Evolutionary conservation across 257 asterid species (phyloP).

Genomic region (Rubia yunnanensis): DNA sequence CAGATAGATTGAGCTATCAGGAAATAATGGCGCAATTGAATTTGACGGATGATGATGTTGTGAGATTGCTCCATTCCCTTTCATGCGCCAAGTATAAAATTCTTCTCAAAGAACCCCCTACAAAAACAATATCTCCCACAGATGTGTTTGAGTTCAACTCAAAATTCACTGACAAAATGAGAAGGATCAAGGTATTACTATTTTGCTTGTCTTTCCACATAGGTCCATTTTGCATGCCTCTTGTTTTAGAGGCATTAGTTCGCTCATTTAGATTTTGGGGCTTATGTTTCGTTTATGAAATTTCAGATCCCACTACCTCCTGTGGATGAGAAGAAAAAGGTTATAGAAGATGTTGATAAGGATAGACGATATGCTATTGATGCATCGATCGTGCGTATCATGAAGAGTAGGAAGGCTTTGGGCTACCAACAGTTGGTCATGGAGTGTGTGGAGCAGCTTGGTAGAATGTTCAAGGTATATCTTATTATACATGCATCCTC

Average conservation of each 20-base stretch:
- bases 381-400: constrained; percentile 95
- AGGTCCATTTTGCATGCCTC: no score
- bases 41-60: constrained; percentile 86
- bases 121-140: constrained; percentile 67
- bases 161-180: constrained; percentile 90
- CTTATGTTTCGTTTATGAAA: constrained; percentile 4
- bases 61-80: constrained; percentile 89
- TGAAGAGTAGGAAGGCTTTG: constrained; percentile 94
- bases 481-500: background rate
- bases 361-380: constrained; percentile 96
- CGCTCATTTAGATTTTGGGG: no score
- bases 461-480: constrained; percentile 93
- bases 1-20: constrained; percentile 80
- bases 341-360: constrained; percentile 95
- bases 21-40: constrained; percentile 87
- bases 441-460: constrained; percentile 97
- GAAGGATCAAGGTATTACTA: constrained; percentile 79
- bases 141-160: constrained; percentile 87
- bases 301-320: constrained; percentile 95
- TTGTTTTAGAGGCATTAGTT: no score
- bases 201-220: background rate
- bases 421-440: constrained; percentile 91
- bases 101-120: constrained; percentile 81
- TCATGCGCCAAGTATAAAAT: constrained; percentile 97
- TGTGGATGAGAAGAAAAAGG: constrained; percentile 96